Evolutionary conservation across 495 filamentous ascomycete species (phyloP).

Genomic region (Cudoniella acicularis): DNA sequence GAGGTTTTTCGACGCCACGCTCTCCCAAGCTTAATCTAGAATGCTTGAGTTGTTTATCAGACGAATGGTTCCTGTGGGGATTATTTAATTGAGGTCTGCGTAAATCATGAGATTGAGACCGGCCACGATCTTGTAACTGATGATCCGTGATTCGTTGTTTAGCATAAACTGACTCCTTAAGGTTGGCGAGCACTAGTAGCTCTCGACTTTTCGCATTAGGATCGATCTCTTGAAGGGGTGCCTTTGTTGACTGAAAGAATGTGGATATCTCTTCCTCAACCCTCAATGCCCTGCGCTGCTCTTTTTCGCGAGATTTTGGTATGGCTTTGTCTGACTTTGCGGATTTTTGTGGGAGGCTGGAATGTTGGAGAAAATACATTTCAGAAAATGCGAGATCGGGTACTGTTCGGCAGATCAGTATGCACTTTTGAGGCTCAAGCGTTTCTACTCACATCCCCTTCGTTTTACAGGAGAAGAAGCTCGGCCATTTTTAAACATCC

Average conservation of each 20-base stretch:
- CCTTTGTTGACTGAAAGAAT: constrained; percentile 32
- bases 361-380: constrained; percentile 54
- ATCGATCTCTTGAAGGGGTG: constrained; percentile 3
- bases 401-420: constrained; percentile 37
- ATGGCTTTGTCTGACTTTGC: not conserved
- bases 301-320: constrained; percentile 23
- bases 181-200: not conserved
- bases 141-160: no score
- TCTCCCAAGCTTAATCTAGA: not conserved
- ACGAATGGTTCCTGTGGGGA: not conserved
- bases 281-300: constrained; percentile 23
- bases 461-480: constrained; percentile 46
- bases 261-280: constrained; percentile 37
- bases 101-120: not conserved
- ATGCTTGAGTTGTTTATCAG: not conserved
- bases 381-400: constrained; percentile 66
- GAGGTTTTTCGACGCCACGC: not conserved
- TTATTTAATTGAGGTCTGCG: not conserved
- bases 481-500: constrained; percentile 70
- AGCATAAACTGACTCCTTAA: not conserved
- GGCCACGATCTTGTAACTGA: not conserved
- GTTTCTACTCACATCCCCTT: constrained; percentile 10
- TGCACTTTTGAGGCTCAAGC: not conserved
- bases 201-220: not conserved
- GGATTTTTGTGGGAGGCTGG: constrained; percentile 6